Conservation (phyloP, 495 filamentous ascomycete species). For the Lasiosphaeria ovina region DNA sequence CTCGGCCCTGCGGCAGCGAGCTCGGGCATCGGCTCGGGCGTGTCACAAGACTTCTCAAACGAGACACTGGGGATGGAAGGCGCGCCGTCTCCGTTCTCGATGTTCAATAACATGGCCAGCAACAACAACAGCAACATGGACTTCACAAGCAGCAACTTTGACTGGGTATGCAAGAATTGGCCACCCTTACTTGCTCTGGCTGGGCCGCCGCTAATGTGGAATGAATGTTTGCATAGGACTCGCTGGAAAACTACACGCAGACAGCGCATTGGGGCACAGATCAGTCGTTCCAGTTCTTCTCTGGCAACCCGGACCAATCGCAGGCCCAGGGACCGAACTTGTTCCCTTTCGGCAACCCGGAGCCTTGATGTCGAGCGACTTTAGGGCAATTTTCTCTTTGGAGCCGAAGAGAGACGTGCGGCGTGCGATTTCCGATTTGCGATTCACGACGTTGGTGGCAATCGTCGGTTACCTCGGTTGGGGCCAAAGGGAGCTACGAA, state of each 20-base stretch:
- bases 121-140: constrained; percentile 35
- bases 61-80: constrained; percentile 53
- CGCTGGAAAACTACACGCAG: constrained; percentile 50
- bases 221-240: constrained; percentile 31
- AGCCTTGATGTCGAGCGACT: constrained; percentile 4
- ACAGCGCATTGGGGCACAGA: constrained; percentile 46
- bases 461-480: no score
- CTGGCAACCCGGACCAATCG: constrained; percentile 37
- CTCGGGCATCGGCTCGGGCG: constrained; percentile 26
- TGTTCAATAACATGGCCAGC: constrained; percentile 49
- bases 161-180: constrained; percentile 63
- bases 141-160: constrained; percentile 60
- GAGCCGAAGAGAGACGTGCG: no score
- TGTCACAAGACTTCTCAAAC: constrained; percentile 50
- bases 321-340: constrained; percentile 29
- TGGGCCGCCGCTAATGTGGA: constrained; percentile 8
- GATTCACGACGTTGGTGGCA: no score
- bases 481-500: no score
- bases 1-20: constrained; percentile 19
- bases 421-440: no score
- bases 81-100: constrained; percentile 54
- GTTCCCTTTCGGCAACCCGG: constrained; percentile 22
- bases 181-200: neutral
- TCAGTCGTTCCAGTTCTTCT: constrained; percentile 48
- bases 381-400: no score